Conservation (phyloP, 75 land plant genomes). For the Pinus albicaulis region DNA sequence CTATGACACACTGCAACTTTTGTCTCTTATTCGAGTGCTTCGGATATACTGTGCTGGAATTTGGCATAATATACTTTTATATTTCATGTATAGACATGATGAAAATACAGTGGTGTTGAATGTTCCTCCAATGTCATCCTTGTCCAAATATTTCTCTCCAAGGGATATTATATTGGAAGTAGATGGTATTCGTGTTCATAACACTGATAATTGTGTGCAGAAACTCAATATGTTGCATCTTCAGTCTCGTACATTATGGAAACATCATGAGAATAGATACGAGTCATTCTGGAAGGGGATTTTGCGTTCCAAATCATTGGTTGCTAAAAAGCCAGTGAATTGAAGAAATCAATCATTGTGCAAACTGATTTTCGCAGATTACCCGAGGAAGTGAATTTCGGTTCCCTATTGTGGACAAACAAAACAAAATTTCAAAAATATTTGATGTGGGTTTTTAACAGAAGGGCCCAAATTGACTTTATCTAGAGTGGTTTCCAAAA, state of each 20-base stretch:
- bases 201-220: slow-evolving; percentile 35
- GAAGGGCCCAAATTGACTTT: too few relatives aligned
- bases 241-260: too few relatives aligned
- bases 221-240: slow-evolving; percentile 14
- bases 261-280: not conserved
- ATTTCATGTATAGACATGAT: slow-evolving; percentile 37
- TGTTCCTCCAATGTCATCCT: slow-evolving; percentile 38
- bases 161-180: slow-evolving; percentile 50
- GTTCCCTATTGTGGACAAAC: too few relatives aligned
- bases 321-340: slow-evolving; percentile 20
- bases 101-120: slow-evolving; percentile 52
- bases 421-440: too few relatives aligned
- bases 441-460: too few relatives aligned
- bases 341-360: slow-evolving; percentile 1
- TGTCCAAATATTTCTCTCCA: slow-evolving; percentile 38
- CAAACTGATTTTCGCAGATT: too few relatives aligned
- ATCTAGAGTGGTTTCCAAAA: too few relatives aligned
- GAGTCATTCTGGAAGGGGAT: slow-evolving; percentile 34
- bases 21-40: slow-evolving; percentile 33
- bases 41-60: slow-evolving; percentile 83
- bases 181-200: slow-evolving; percentile 33
- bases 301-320: slow-evolving; percentile 46
- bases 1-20: slow-evolving; percentile 40
- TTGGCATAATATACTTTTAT: slow-evolving; percentile 66
- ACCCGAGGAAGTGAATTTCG: too few relatives aligned